Evolutionary conservation across 495 filamentous ascomycete genomes (phyloP), one percentile per base, ranked within the genome.

Genomic region (Cairneyella variabilis): DNA sequence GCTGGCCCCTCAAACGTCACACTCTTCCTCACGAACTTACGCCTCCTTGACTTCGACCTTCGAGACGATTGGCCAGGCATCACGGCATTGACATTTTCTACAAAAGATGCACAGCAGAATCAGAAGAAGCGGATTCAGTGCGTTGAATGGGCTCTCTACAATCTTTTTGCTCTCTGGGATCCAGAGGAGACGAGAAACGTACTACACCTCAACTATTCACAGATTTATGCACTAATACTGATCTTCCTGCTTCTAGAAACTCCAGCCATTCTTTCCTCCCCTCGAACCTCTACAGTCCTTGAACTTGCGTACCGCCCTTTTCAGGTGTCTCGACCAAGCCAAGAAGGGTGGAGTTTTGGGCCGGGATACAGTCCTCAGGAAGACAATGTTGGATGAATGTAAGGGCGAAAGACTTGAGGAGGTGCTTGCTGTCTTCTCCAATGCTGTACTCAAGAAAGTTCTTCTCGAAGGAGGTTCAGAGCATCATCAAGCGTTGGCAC

Each of bases 311-410:
- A 83, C 88, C 18, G 90, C 90, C 20, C 71, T 95, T n/a, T 89
- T 89, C 57, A 77, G 88, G 57, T 77, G 76, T 41, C 74, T 96
- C 32, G 84, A 87, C 51, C 84, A 90, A 26, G 73, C 88, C 44
- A 95, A 95, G 76, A 95, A 90, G 69, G 88, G 83, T 76, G 90
- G 89, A 9, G 76, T 88, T 1, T 71, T 95, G 17, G 86, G 88
- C 9, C 78, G 85, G 44, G 89, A 95, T 64, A 77, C 77, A 0
- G 80, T 90, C 3, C 69, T 95, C 34, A 82, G 91, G 37, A 95
- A 92, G 69, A 89, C 86, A 0, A 92, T 95, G 88, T 72, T 96
- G 51, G 91, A 96, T 65, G 90, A 96, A 56, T 96, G 91, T 71
- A 88, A 84, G 57, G 89, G 88, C 26, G 88, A 90, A 53, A 79